Evolutionary conservation across 257 asterid genomes (phyloP).

Genomic region (Striga asiatica): DNA sequence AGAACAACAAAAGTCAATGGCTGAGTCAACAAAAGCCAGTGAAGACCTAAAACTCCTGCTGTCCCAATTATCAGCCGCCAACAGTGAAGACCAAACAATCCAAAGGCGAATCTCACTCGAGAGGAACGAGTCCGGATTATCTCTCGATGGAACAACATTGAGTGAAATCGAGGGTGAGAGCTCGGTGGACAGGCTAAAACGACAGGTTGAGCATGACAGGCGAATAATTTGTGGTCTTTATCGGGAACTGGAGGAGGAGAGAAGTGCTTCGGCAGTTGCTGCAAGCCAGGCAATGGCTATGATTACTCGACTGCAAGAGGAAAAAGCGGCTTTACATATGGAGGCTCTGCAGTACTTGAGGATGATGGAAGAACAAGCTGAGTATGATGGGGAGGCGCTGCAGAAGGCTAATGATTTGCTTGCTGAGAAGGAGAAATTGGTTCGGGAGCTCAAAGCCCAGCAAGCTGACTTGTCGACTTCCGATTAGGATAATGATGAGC

Average conservation of each 20-base stretch:
- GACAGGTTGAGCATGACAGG: conserved; percentile 79
- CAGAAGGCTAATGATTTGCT: conserved; percentile 48
- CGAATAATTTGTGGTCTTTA: conserved; percentile 44
- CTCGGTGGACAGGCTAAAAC: conserved; percentile 44
- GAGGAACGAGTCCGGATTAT: conserved; percentile 69
- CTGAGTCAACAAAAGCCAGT: conserved; percentile 54
- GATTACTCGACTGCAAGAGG: conserved; percentile 86
- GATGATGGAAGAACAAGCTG: conserved; percentile 88
- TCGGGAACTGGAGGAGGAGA: conserved; percentile 80
- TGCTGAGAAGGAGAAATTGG: conserved; percentile 47
- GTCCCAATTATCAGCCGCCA: conserved; percentile 60
- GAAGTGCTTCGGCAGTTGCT: conserved; percentile 82
- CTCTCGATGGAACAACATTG: conserved; percentile 59
- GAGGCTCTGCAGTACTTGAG: conserved; percentile 76
- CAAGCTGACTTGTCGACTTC: too few relatives aligned
- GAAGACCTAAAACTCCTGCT: conserved; percentile 69
- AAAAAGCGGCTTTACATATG: conserved; percentile 72
- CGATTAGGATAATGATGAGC: conserved; percentile 21
- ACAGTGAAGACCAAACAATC: conserved; percentile 50
- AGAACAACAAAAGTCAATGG: conserved; percentile 66
- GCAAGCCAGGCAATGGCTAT: conserved; percentile 89
- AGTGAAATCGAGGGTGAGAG: conserved; percentile 83
- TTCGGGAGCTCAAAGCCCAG: conserved; percentile 44
- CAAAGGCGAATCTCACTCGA: conserved; percentile 71
- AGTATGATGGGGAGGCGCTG: conserved; percentile 65